A percentile compares a stretch with the other conserved stretches of the same genome.
Conservation (phyloP, 1,284 basidiomycete genomes). For the Sphagnurus paluster region DNA sequence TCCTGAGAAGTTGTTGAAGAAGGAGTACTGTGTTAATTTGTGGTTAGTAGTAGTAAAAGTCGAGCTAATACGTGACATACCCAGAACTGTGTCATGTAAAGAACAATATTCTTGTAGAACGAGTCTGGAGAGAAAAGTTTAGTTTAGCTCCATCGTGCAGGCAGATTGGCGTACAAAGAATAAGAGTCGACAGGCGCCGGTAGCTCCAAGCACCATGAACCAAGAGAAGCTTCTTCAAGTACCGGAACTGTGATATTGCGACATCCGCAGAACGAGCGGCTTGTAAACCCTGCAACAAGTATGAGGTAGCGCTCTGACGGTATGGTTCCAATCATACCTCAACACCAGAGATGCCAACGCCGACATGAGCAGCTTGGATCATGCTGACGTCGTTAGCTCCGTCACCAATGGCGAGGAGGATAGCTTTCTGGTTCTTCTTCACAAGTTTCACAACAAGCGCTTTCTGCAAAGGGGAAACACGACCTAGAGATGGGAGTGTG, state of each 20-base stretch:
- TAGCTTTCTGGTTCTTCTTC: slow-evolving; percentile 92
- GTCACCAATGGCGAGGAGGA: slow-evolving; percentile 94
- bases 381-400: slow-evolving; percentile 97
- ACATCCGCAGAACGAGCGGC: slow-evolving; percentile 96
- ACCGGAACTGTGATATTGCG: slow-evolving; percentile 98
- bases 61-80: slow-evolving; percentile 42
- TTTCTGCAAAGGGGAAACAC: slow-evolving; percentile 97
- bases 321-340: slow-evolving; percentile 55
- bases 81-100: slow-evolving; percentile 99
- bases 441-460: slow-evolving; percentile 98
- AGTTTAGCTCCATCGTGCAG: slow-evolving; percentile 4
- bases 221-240: slow-evolving; percentile 90
- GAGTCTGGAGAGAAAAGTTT: slow-evolving; percentile 58
- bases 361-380: slow-evolving; percentile 97
- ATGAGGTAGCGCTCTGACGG: not conserved
- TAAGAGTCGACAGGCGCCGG: slow-evolving; percentile 90
- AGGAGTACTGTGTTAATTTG: slow-evolving; percentile 73
- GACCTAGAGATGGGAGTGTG: slow-evolving; percentile 51
- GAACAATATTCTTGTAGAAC: slow-evolving; percentile 95
- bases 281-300: slow-evolving; percentile 76
- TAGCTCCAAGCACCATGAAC: slow-evolving; percentile 99
- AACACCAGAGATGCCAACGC: slow-evolving; percentile 97
- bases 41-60: slow-evolving; percentile 7
- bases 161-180: slow-evolving; percentile 68
- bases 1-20: slow-evolving; percentile 98